Evolutionary conservation across 768 basidiomycete species (phyloP).

Genomic region (Mycena belliarum): DNA sequence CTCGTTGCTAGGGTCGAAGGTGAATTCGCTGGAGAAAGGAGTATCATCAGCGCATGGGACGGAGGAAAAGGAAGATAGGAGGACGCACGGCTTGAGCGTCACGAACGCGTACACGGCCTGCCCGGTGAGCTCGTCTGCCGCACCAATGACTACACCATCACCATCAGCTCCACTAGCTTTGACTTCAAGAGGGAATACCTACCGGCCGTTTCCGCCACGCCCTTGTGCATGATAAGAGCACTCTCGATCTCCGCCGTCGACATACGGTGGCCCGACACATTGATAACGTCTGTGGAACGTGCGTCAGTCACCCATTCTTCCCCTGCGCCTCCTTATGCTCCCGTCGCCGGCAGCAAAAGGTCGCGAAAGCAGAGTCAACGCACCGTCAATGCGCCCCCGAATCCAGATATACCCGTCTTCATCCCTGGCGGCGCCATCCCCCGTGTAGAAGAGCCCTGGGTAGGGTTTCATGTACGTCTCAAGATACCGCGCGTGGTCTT

Average conservation of each 20-base stretch:
- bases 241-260: conserved; percentile 99
- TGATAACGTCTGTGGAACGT: conserved; percentile 79
- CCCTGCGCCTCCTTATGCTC: too few relatives aligned
- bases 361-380: conserved; percentile 26
- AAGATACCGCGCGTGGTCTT: conserved; percentile 83
- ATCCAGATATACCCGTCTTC: conserved; percentile 99
- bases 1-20: conserved; percentile 72
- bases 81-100: conserved; percentile 85
- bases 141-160: conserved; percentile 74
- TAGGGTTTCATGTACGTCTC: conserved; percentile 71
- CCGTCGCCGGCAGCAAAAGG: too few relatives aligned
- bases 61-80: not conserved
- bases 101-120: conserved; percentile 96
- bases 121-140: conserved; percentile 84
- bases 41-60: not conserved
- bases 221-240: conserved; percentile 90
- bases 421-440: conserved; percentile 94
- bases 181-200: conserved; percentile 9
- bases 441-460: conserved; percentile 94
- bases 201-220: conserved; percentile 94
- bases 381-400: conserved; percentile 92
- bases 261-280: conserved; percentile 95
- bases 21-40: conserved; percentile 66
- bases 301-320: not conserved
- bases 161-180: too few relatives aligned